Base-by-base conservation (phyloP, 345 rosid species). In the Punica granatum region DNA sequence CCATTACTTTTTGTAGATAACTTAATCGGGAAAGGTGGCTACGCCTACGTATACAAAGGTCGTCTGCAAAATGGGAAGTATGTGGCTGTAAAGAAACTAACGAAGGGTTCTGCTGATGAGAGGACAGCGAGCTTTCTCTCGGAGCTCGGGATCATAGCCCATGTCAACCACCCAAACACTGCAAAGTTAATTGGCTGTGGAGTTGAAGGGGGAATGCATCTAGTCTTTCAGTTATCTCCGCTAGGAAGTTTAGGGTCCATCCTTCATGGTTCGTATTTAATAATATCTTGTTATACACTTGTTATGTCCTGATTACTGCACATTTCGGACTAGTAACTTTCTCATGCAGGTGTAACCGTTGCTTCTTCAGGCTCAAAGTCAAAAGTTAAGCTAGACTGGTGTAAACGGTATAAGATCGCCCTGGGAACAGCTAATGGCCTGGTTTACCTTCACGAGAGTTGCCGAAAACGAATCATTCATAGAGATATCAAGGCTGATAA, bases 401-500 rank as follows among this genome's bases (percentile, higher is more conserved):
- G 83, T 72, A 83, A 78, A 76, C 88, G 98, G 64, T 87, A 88
- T 73, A 87, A 84, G 67, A 87, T 93, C 25, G 97, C 97, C 14
- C 65, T 88, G 62, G 98, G 98, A 71, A 86, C 79, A 49, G 92
- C 97, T 59, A 87, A 88, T 63, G 98, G 97, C 46, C 76, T 93
- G 58, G 65, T 81, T 70, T 93, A 93, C 82, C 98, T 93, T 72
- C 98, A 93, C 13, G 94, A 90, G 67, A 58, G 69, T 73, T 87
- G 98, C 82, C 86, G 79, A 46, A 90, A 79, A 75, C 75, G 98
- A 73, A 90, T 93, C 81, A 93, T 93, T 75, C 98, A 93, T 71
- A 80, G 98, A 75, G 98, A 93, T 74, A 93, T 93, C 68, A 93
- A 93, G 83, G 88, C 86, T 14, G 98, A 93, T 72, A 93, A 90